Conservation (phyloP, 305 asterid species). For the Plantago coronopus region DNA sequence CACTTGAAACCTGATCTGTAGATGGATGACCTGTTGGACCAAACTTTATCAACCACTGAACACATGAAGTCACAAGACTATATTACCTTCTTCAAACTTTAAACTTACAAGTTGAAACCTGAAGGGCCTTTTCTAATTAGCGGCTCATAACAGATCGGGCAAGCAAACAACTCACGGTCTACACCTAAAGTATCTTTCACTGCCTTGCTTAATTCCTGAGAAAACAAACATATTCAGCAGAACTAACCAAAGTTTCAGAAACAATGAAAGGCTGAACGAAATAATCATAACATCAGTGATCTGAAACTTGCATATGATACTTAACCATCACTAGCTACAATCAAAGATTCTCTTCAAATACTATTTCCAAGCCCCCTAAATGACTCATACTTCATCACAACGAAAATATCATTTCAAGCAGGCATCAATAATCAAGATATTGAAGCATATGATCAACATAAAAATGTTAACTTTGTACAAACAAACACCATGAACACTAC, state of each 20-base stretch:
- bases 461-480: background rate
- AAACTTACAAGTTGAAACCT: slow-evolving; percentile 83
- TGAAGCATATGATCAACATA: background rate
- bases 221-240: slow-evolving; percentile 20
- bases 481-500: background rate
- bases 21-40: slow-evolving; percentile 65
- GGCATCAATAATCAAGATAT: background rate
- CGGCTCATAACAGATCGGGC: slow-evolving; percentile 87
- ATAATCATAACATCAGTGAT: slow-evolving; percentile 11
- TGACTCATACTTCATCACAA: no score
- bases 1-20: slow-evolving; percentile 90
- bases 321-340: background rate
- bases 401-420: no score
- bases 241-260: slow-evolving; percentile 5
- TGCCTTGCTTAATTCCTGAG: slow-evolving; percentile 47
- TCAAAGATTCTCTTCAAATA: no score
- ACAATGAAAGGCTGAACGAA: slow-evolving; percentile 15
- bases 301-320: background rate
- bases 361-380: no score
- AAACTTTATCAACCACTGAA: slow-evolving; percentile 22
- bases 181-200: slow-evolving; percentile 32
- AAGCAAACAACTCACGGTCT: slow-evolving; percentile 65
- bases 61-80: background rate
- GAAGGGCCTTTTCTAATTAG: slow-evolving; percentile 83
- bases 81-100: slow-evolving; percentile 5